Base-by-base conservation (phyloP, 805 yeast species). In the Ascoidea rubescens region DNA sequence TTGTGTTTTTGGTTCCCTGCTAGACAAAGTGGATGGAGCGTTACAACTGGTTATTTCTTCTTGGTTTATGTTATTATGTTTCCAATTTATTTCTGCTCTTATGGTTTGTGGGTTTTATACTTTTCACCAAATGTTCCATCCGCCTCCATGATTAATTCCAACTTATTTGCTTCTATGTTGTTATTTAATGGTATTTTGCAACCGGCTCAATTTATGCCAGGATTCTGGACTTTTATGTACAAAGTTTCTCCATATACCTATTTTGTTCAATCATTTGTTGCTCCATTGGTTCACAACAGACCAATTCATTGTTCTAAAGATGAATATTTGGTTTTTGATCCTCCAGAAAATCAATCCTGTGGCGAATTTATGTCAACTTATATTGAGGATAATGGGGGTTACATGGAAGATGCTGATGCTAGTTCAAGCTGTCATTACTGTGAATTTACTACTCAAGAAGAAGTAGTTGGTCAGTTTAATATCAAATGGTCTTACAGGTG, bases 1-100 rank as follows among this genome's bases (percentile, higher is more conserved):
- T 65, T 74, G 51, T 69, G 72, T 49, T 71, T 71, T 61, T 77
- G 73, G 60, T 77, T 75, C 70, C 77, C 81, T 33, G 69, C 72
- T 51, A 68, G 66, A 57, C 69, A 67, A 51, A 56, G 58, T 31
- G 53, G 54, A 14, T 54, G 59, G 31, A 59, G 65, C 28, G 62
- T 63, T 43, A 66, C 67, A 53, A 62, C 67, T 46, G 74, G 73
- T 31, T 60, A 65, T 47, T 70, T 66, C 55, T 68, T 64, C 55
- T 57, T 67, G 52, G 60, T 59, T 48, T 60, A 57, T 48, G 65
- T 66, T 57, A 59, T 70, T 52, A 62, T 67, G 59, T 70, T 4
- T 69, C 67, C 58, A 68, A 64, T 66, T 64, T 60, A 76, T 70
- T 55, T 64, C 57, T 44, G 74, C 64, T 63, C 77, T 59, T 74